Evolutionary conservation across 139 green algal species (phyloP).

Genomic region (Auxenochlorella pyrenoidosa): DNA sequence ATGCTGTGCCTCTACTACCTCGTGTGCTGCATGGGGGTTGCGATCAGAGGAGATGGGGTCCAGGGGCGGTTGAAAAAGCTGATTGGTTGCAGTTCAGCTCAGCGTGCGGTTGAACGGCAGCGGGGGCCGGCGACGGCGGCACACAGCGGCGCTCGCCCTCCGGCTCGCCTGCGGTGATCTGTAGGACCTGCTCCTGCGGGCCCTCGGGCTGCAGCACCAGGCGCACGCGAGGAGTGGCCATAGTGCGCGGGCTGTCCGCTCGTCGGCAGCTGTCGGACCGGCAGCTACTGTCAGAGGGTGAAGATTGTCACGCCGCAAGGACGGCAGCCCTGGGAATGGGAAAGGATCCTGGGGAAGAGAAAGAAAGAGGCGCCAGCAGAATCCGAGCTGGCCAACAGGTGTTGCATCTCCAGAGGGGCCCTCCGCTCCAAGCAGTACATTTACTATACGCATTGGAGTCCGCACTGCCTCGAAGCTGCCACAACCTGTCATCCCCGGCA

Average conservation of each 20-base stretch:
- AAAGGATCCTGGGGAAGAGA: not conserved
- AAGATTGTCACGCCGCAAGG: too few relatives aligned
- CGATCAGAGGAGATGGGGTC: not conserved
- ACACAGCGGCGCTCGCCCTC: not conserved
- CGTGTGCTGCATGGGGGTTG: not conserved
- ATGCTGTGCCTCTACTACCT: conserved; percentile 2
- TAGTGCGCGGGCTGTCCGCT: not conserved
- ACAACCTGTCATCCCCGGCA: too few relatives aligned
- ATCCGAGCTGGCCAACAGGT: not conserved
- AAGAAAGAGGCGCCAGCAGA: not conserved
- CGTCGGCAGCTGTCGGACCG: not conserved
- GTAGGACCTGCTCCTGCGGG: conserved; percentile 6
- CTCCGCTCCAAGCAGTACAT: too few relatives aligned
- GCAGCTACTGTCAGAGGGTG: too few relatives aligned
- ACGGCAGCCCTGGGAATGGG: too few relatives aligned
- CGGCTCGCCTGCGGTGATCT: not conserved
- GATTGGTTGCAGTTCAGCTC: not conserved
- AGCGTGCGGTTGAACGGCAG: conserved; percentile 2
- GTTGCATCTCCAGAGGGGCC: too few relatives aligned
- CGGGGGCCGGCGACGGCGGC: not conserved
- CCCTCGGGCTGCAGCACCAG: conserved; percentile 10
- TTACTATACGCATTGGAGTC: too few relatives aligned
- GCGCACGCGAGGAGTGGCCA: conserved; percentile 19
- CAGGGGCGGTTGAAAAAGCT: not conserved
- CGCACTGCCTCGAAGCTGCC: too few relatives aligned